Base-by-base conservation (phyloP, 805 yeast species). In the Cyberlindnera lachancei region DNA sequence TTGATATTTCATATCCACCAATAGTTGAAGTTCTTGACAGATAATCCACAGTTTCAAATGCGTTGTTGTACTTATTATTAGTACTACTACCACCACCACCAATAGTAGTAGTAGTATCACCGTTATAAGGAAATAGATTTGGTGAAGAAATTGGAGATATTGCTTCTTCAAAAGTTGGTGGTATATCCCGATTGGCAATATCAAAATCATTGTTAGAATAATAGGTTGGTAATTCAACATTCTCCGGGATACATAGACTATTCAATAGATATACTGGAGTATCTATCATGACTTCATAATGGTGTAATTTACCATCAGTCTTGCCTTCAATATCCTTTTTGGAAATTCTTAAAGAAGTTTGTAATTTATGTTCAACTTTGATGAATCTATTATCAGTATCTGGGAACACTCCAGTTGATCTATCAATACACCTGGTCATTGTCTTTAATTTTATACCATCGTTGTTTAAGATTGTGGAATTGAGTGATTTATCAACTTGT, bases 241-340 rank as follows among this genome's bases (percentile, higher is more conserved):
- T 62, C 7, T 57, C 64, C 15, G 52, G 46, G 3, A 49, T 52
- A 42, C 71, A 66, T 4, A 55, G 42, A 21, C 59, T 59, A 10
- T 75, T 68, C n/a, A 72, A 58, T 14, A 74, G 51, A 19, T 70
- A 65, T 23, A 82, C 63, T 0, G 92, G 92, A 0, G 90, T 80
- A 49, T 82, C 92, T 24, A 82, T 80, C 27, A 82, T 73, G 15
- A 82, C 88, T 45, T 82, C 94, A 47, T 77, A 82, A 52, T 82
- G 88, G 45, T 79, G 86, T 59, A 74, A 56, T 40, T 70, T 71
- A n/a, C n/a, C n/a, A n/a, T n/a, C n/a, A n/a, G n/a, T n/a, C 5
- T 45, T 41, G 23, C 56, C 58, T 4, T 56, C 50, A 0, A 71
- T 66, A 37, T 77, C 81, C 16, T 75, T 75, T 44, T 70, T 75